Evolutionary conservation across 768 basidiomycete genomes (phyloP).

Genomic region (Suillus paluster): DNA sequence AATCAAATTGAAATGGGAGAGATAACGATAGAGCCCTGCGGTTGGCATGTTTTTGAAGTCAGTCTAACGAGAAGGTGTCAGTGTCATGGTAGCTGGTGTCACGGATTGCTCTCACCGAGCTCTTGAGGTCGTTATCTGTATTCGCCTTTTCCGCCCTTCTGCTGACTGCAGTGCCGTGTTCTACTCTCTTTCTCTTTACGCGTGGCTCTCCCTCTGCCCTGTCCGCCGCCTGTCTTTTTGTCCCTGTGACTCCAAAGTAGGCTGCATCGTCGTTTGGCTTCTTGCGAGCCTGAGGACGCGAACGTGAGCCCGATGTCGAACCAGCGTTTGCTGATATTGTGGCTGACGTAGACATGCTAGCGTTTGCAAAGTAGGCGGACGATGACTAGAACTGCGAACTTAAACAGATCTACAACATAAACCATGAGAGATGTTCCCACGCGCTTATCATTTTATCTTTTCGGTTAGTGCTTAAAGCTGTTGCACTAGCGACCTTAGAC

Average conservation of each 20-base stretch:
- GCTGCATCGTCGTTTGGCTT: constrained; percentile 72
- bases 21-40: constrained; percentile 69
- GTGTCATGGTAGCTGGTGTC: constrained; percentile 7
- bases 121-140: constrained; percentile 33
- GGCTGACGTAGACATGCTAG: constrained; percentile 18
- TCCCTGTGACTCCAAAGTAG: constrained; percentile 65
- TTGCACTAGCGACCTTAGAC: constrained; percentile 10
- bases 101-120: constrained; percentile 32
- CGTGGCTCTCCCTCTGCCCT: constrained; percentile 76
- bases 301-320: constrained; percentile 53
- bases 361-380: no score
- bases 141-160: constrained; percentile 43
- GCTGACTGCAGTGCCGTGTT: constrained; percentile 37
- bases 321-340: constrained; percentile 14
- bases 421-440: constrained; percentile 5
- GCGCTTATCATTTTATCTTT: constrained; percentile 1
- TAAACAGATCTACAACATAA: no score
- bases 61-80: constrained; percentile 50
- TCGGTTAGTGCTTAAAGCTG: constrained; percentile 5
- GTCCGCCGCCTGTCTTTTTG: constrained; percentile 70
- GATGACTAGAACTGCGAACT: not conserved
- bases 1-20: constrained; percentile 72
- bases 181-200: constrained; percentile 73
- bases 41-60: constrained; percentile 77
- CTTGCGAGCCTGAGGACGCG: constrained; percentile 65